Conservation (phyloP, 2,329 filamentous ascomycete genomes). For the Ascochyta clinopodiicola region DNA sequence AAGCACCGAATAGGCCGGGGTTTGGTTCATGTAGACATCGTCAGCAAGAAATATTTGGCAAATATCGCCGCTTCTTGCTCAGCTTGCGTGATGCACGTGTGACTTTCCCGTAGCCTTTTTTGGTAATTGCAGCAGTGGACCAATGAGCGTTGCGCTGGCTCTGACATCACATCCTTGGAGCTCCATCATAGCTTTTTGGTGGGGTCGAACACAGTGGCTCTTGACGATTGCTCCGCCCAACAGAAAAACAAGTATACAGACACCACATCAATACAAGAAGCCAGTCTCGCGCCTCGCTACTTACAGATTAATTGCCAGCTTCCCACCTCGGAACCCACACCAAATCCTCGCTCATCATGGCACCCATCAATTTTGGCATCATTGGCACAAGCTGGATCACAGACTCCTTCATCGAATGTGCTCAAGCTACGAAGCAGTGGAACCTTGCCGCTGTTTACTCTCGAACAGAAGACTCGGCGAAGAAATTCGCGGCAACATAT, state of each 20-base stretch:
- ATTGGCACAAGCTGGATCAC: constrained; percentile 61
- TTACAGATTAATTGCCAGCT: background rate
- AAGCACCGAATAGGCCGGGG: constrained; percentile 8
- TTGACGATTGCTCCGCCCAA: constrained; percentile 9
- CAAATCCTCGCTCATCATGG: constrained; percentile 20
- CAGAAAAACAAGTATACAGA: constrained; percentile 5
- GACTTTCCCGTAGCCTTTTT: constrained; percentile 3
- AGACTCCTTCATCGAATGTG: constrained; percentile 54
- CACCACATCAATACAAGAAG: constrained; percentile 1
- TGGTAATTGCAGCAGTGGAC: constrained; percentile 12
- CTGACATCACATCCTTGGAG: constrained; percentile 13
- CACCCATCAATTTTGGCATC: constrained; percentile 52
- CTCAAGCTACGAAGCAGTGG: constrained; percentile 54
- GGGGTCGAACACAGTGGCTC: constrained; percentile 7
- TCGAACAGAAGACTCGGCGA: constrained; percentile 52
- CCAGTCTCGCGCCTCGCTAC: background rate
- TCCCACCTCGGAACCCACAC: background rate
- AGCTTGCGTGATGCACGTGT: constrained; percentile 1
- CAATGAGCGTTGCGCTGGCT: background rate
- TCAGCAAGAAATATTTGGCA: constrained; percentile 9
- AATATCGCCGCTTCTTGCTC: constrained; percentile 8
- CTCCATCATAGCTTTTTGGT: constrained; percentile 10
- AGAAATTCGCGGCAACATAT: constrained; percentile 53
- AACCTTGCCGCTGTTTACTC: constrained; percentile 56
- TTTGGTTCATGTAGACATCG: constrained; percentile 3